phyloP scores from a whole-genome alignment of 352 stramenopile species.

The Globisporangium polare region DNA sequence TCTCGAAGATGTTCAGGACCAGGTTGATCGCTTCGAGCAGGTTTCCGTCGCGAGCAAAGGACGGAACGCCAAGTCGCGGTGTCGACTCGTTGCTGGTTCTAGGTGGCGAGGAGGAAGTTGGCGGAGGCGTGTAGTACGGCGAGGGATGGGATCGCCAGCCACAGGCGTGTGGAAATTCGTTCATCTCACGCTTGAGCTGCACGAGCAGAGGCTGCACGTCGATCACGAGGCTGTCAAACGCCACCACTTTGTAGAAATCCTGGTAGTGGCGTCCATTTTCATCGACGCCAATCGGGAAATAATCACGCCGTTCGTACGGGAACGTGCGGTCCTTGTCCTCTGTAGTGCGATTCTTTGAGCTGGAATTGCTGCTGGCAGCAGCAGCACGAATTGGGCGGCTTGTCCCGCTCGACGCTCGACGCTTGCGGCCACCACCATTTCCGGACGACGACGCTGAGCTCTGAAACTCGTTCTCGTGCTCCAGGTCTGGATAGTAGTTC shows the following conservation, averaged over 20 bases:
- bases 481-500: slow-evolving; percentile 83
- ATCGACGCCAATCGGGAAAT: slow-evolving; percentile 69
- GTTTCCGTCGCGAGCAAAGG: slow-evolving; percentile 88
- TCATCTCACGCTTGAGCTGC: slow-evolving; percentile 76
- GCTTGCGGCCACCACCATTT: not conserved
- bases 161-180: slow-evolving; percentile 64
- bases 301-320: slow-evolving; percentile 54
- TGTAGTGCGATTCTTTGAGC: slow-evolving; percentile 15
- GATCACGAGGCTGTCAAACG: slow-evolving; percentile 65
- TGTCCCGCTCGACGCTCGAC: slow-evolving; percentile 11
- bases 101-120: slow-evolving; percentile 9
- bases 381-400: slow-evolving; percentile 2
- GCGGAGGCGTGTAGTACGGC: slow-evolving; percentile 27
- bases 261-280: slow-evolving; percentile 77
- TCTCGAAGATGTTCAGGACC: slow-evolving; percentile 98
- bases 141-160: slow-evolving; percentile 49
- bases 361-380: not conserved
- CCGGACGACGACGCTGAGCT: slow-evolving; percentile 6
- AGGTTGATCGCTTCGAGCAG: slow-evolving; percentile 98
- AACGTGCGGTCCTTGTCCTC: slow-evolving; percentile 53
- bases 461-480: slow-evolving; percentile 34
- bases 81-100: slow-evolving; percentile 1
- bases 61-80: slow-evolving; percentile 45
- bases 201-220: slow-evolving; percentile 69
- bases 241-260: slow-evolving; percentile 85